A percentile compares a stretch with the other conserved stretches of the same genome.
Conservation (phyloP, 129 eudicot genomes). For the Oenanthe sinensis region DNA sequence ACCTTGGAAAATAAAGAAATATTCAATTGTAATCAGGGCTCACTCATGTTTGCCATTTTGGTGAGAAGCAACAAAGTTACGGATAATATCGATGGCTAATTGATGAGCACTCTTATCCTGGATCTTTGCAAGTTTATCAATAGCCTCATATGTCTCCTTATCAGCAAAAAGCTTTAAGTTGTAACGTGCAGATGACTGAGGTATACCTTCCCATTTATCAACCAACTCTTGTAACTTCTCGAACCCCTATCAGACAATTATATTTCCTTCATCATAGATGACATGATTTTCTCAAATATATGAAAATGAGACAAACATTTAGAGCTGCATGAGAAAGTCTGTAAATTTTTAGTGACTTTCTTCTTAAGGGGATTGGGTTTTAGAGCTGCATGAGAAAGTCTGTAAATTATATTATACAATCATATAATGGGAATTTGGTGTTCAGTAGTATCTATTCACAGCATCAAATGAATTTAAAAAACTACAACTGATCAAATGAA, state of each 20-base stretch:
- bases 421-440: background rate
- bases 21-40: background rate
- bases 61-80: constrained; percentile 70
- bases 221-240: constrained; percentile 72
- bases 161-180: constrained; percentile 72
- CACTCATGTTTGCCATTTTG: constrained; percentile 57
- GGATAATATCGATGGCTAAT: constrained; percentile 77
- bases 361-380: too few relatives aligned
- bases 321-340: background rate
- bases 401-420: too few relatives aligned
- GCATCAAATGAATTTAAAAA: background rate
- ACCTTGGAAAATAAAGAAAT: background rate
- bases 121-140: constrained; percentile 67
- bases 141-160: constrained; percentile 63
- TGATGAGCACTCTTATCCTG: constrained; percentile 84
- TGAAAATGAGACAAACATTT: background rate
- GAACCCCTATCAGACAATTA: constrained; percentile 42
- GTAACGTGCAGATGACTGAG: constrained; percentile 35
- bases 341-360: background rate
- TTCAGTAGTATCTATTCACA: background rate
- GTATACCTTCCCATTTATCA: constrained; percentile 81
- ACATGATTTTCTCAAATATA: background rate
- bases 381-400: too few relatives aligned
- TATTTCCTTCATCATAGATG: background rate
- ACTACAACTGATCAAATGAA: too few relatives aligned